These are phyloP conservation scores for Podaxis sp. DNA, from an alignment of 768 basidiomycete species.

Conservation along the genomic window DNA sequence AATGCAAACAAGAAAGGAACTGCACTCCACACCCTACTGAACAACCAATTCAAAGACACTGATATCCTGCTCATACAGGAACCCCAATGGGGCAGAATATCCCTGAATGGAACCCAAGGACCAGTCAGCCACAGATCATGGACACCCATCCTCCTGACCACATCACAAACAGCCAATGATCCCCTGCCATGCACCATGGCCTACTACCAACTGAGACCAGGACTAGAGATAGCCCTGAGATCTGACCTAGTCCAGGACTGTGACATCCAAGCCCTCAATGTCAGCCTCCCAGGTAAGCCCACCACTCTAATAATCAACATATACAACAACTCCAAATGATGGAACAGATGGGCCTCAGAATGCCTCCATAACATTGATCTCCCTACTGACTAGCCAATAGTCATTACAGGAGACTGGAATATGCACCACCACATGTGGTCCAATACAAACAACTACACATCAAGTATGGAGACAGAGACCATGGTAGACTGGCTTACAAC, in stretches of 20 bases:
- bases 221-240: constrained; percentile 24
- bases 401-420: constrained; percentile 28
- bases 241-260: constrained; percentile 24
- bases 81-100: constrained; percentile 25
- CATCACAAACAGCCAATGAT: neutral
- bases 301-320: constrained; percentile 24
- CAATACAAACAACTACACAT: neutral
- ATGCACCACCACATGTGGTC: constrained; percentile 24
- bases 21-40: constrained; percentile 15
- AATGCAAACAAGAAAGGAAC: constrained; percentile 20
- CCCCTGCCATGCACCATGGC: constrained; percentile 20
- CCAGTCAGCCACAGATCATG: constrained; percentile 14
- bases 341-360: neutral
- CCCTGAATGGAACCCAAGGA: constrained; percentile 16
- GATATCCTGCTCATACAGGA: constrained; percentile 27
- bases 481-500: constrained; percentile 22
- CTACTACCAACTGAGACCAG: constrained; percentile 17
- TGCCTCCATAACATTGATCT: neutral
- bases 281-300: constrained; percentile 18
- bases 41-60: constrained; percentile 18
- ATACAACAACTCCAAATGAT: constrained; percentile 20
- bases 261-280: constrained; percentile 25
- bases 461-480: constrained; percentile 1
- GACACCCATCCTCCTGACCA: constrained; percentile 17
- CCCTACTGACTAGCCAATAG: constrained; percentile 16